phyloP scores from a whole-genome alignment of 2,329 filamentous ascomycete species.

The Aspergillus sp. region DNA sequence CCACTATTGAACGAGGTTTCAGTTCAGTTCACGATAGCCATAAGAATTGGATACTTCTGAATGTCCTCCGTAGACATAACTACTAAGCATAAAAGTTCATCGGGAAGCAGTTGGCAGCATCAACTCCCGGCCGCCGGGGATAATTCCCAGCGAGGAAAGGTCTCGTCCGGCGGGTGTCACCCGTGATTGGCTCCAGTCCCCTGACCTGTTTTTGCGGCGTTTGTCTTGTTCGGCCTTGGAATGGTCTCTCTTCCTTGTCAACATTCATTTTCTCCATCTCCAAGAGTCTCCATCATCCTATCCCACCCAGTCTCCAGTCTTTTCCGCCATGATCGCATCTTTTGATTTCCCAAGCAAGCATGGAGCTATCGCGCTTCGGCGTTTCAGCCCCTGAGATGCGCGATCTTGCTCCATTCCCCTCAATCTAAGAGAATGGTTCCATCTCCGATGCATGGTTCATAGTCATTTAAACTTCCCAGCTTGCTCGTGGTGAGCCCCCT shows the following conservation, averaged over 20 bases:
- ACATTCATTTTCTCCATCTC: too few species aligned
- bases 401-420: conserved; percentile 4
- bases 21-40: too few species aligned
- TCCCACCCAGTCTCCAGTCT: not conserved
- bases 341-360: not conserved
- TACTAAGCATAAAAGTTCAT: too few species aligned
- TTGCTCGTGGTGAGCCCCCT: too few species aligned
- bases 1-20: too few species aligned
- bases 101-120: not conserved
- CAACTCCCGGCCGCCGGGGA: not conserved
- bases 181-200: not conserved
- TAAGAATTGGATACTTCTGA: too few species aligned
- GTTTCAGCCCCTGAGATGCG: conserved; percentile 15
- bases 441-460: not conserved
- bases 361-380: conserved; percentile 8
- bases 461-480: not conserved
- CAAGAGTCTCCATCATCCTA: too few species aligned
- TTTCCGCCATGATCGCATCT: not conserved
- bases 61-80: too few species aligned
- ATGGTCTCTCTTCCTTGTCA: too few species aligned
- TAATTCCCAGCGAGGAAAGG: not conserved
- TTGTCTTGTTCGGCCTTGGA: not conserved
- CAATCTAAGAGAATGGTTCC: not conserved
- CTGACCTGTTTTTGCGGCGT: not conserved
- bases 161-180: not conserved